phyloP scores from a whole-genome alignment of 2,329 filamentous ascomycete genomes.

The Aspergillus melleus region DNA sequence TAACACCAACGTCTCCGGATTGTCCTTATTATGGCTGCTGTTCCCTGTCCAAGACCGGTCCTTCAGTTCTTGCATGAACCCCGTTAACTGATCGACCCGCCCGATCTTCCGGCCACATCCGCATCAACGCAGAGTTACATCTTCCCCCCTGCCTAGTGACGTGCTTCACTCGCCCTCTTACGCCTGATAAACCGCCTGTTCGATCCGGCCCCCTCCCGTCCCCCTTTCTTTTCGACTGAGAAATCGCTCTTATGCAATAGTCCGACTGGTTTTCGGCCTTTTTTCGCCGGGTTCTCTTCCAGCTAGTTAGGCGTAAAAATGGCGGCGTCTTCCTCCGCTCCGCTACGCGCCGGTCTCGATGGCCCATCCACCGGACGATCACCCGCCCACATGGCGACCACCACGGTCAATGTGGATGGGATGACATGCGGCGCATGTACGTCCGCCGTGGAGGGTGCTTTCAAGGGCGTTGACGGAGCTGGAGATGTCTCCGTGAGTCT shows the following conservation, averaged over 20 bases:
- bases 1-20: neutral
- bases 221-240: neutral
- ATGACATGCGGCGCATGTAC: slow-evolving; percentile 91
- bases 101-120: slow-evolving; percentile 12
- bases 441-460: slow-evolving; percentile 89
- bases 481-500: slow-evolving; percentile 87
- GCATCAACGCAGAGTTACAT: neutral
- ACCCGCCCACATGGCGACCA: slow-evolving; percentile 75
- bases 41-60: neutral
- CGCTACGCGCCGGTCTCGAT: slow-evolving; percentile 18
- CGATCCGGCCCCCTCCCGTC: neutral
- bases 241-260: slow-evolving; percentile 20
- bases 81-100: neutral
- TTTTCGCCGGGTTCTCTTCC: slow-evolving; percentile 13
- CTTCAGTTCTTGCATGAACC: neutral
- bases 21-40: neutral
- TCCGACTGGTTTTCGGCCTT: slow-evolving; percentile 5
- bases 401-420: slow-evolving; percentile 85
- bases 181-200: neutral
- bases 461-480: slow-evolving; percentile 77
- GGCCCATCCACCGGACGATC: slow-evolving; percentile 16
- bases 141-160: neutral
- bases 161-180: neutral
- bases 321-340: slow-evolving; percentile 20
- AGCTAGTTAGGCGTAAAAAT: slow-evolving; percentile 16